phyloP scores from a whole-genome alignment of 257 asterid genomes.

The Solanum gandarillasii region DNA sequence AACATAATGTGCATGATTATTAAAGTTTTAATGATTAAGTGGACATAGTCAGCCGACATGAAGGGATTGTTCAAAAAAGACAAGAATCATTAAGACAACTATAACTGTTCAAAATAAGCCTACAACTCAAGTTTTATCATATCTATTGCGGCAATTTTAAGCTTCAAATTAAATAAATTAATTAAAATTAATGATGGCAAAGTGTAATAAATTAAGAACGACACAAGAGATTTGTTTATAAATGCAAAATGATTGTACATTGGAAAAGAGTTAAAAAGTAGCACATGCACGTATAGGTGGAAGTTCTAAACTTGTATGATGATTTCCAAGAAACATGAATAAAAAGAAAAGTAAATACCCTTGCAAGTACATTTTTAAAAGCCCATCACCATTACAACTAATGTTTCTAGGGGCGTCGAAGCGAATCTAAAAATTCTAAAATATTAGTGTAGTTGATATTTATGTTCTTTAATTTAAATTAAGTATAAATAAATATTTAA shows the following conservation, averaged over 20 bases:
- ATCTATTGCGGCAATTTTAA: neutral
- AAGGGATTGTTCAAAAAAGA: neutral
- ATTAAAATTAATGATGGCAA: neutral
- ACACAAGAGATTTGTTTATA: neutral
- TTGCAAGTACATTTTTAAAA: neutral
- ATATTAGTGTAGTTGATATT: too few species aligned
- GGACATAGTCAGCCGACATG: neutral
- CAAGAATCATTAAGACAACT: neutral
- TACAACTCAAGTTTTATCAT: neutral
- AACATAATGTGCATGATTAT: neutral
- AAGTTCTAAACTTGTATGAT: neutral
- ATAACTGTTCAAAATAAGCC: neutral
- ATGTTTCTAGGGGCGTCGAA: neutral
- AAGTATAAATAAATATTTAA: too few species aligned
- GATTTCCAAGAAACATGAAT: neutral
- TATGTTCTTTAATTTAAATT: rapidly evolving
- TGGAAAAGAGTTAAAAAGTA: neutral
- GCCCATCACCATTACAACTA: neutral
- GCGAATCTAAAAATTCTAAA: too few species aligned
- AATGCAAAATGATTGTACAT: neutral
- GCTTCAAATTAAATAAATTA: neutral
- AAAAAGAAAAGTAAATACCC: neutral
- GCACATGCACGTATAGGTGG: neutral
- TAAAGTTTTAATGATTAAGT: neutral
- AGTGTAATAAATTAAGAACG: neutral